Base-by-base conservation (phyloP, 1,284 basidiomycete species). In the Moniliella sp. region DNA sequence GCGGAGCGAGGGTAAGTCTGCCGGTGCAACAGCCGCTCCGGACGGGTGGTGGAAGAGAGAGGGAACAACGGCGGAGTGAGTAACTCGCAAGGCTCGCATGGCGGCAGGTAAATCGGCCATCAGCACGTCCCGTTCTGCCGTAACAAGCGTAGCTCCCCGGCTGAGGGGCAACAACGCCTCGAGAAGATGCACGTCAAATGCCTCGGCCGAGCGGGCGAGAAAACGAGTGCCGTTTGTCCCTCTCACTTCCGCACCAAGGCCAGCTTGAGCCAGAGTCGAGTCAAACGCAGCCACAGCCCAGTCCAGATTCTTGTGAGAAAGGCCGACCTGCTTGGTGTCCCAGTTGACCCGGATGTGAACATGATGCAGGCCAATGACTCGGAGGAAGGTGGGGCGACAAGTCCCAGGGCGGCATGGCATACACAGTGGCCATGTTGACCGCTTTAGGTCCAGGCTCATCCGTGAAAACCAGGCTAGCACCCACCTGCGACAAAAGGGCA, bases 121-220 rank as follows among this genome's bases (percentile, higher is more conserved):
- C 9, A 59, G 39, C 25, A 43, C 21, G 1, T 37, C 37, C 9
- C 49, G 43, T 2, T 55, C 46, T 15, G 48, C 54, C 2, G 48
- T 56, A 17, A 56, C 53, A 27, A 57, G 43, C 3, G 54, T 50
- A 5, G 48, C 50, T 5, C 59, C 60, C 7, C 42, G 35, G 1
- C 45, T 39, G 13, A 60, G 31, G 11, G 60, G 45, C 9, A 55
- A 42, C 32, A 60, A 50, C 18, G 49, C 40, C 40, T 62, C 60
- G 16, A 56, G 37, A 14, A 62, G 39, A 23, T 57, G 55, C 3
- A 58, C 55, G 31, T 61, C 60, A 30, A 57, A 57, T 0, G 54
- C 50, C 28, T 57, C 54, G 2, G 52, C 46, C 4, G 50, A 53
- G 5, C 54, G 44, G 3, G 54, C 54, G n/a, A 57, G 37, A 35